Evolutionary conservation across 2,329 filamentous ascomycete species (phyloP).

Genomic region (Penicillium digitatum): DNA sequence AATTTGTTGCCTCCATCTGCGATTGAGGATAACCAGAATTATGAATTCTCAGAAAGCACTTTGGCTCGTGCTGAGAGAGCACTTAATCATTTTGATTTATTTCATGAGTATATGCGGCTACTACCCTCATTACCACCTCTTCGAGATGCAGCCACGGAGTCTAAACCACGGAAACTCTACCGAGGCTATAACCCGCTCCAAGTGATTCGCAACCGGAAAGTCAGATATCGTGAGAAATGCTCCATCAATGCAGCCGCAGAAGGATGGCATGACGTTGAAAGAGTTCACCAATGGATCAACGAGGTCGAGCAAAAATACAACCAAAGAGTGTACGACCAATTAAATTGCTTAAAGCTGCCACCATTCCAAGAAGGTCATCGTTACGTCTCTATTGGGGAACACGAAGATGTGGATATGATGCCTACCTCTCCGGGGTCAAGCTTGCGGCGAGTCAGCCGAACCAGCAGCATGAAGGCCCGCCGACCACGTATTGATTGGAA

Average conservation of each 20-base stretch:
- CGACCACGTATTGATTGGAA: conserved; percentile 81
- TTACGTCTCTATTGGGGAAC: conserved; percentile 15
- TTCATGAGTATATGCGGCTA: conserved; percentile 75
- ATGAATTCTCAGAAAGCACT: conserved; percentile 70
- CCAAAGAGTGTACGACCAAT: conserved; percentile 44
- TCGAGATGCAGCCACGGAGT: conserved; percentile 17
- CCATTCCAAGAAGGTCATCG: conserved; percentile 32
- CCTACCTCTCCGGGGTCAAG: conserved; percentile 38
- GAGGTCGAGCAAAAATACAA: conserved; percentile 54
- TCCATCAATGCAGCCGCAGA: conserved; percentile 69
- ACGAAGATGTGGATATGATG: conserved; percentile 25
- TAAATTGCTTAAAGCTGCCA: conserved; percentile 46
- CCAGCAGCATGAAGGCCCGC: conserved; percentile 56
- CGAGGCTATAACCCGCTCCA: conserved; percentile 87
- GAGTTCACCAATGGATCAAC: conserved; percentile 74
- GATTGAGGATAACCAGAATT: conserved; percentile 35
- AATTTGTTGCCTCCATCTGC: conserved; percentile 29
- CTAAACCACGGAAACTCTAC: conserved; percentile 40
- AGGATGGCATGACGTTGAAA: conserved; percentile 70
- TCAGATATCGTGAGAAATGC: conserved; percentile 72
- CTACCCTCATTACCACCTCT: conserved; percentile 76
- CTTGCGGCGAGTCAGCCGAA: conserved; percentile 42
- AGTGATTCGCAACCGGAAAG: conserved; percentile 83
- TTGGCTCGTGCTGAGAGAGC: conserved; percentile 78
- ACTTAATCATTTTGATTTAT: conserved; percentile 78